These are phyloP conservation scores for Omphalea diandra DNA, from an alignment of 441 rosid species.

Conservation along the genomic window DNA sequence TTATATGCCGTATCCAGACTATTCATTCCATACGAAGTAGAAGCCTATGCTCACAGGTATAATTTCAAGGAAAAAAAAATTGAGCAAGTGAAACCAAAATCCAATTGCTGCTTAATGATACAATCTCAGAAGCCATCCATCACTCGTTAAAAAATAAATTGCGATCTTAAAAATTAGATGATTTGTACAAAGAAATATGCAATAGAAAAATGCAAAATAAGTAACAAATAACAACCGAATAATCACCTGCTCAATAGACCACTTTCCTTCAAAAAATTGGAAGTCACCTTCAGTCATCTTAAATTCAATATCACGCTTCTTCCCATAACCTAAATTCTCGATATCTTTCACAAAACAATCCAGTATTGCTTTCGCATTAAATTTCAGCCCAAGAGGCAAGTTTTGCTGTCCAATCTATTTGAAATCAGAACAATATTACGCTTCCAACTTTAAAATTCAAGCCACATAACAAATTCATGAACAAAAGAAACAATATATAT, in stretches of 20 bases:
- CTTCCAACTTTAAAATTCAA: constrained; percentile 5
- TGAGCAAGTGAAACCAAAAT: background rate
- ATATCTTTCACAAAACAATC: constrained; percentile 89
- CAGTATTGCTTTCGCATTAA: constrained; percentile 73
- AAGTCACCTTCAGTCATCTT: constrained; percentile 94
- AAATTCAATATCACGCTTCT: constrained; percentile 78
- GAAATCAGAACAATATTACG: constrained; percentile 7
- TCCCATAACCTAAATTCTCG: constrained; percentile 48
- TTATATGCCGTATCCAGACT: background rate
- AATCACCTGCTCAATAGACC: constrained; percentile 89
- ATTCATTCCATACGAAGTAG: background rate
- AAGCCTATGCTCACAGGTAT: background rate
- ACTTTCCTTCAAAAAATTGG: constrained; percentile 73
- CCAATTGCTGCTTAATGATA: background rate
- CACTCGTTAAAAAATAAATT: background rate
- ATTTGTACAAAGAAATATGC: too few species aligned
- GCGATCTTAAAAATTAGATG: background rate
- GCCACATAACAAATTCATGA: background rate
- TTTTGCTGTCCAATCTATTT: constrained; percentile 73
- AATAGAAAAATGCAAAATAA: background rate
- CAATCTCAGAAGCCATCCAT: background rate
- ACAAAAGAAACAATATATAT: background rate
- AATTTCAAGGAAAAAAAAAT: background rate
- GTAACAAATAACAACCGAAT: constrained; percentile 1
- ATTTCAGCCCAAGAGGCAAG: constrained; percentile 71